Evolutionary conservation across 306 rosid genomes (phyloP).

Genomic region (Cicer pinnatifidum): DNA sequence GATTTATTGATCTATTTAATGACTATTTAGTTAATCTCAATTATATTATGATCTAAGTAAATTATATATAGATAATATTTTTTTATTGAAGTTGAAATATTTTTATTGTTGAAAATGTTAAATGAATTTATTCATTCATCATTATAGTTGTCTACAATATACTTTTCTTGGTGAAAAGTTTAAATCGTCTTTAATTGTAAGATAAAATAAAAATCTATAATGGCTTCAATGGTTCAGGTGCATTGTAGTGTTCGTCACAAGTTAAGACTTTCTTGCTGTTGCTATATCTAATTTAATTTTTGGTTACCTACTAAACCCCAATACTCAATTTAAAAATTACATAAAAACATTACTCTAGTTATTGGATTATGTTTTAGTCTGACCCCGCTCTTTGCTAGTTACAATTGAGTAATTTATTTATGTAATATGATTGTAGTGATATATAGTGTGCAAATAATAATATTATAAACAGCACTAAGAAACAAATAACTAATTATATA

Average conservation of each 20-base stretch:
- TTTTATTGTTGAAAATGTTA: too few species aligned
- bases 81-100: too few species aligned
- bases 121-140: too few species aligned
- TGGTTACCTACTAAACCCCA: slow-evolving; percentile 4
- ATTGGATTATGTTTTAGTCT: slow-evolving; percentile 5
- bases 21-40: too few species aligned
- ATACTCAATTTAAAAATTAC: too few species aligned
- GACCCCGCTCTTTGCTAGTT: background rate
- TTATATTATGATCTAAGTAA: too few species aligned
- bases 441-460: background rate
- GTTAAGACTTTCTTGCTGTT: slow-evolving; percentile 27
- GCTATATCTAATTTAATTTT: background rate
- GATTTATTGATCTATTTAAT: too few species aligned
- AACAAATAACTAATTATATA: slow-evolving; percentile 20
- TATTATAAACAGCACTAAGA: slow-evolving; percentile 5
- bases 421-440: slow-evolving; percentile 20
- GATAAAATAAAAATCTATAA: background rate
- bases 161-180: background rate
- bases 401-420: slow-evolving; percentile 1
- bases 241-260: slow-evolving; percentile 40
- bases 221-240: slow-evolving; percentile 20
- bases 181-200: background rate
- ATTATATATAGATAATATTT: too few species aligned
- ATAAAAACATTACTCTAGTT: background rate
- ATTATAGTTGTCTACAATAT: too few species aligned